Evolutionary conservation across 2,329 filamentous ascomycete species (phyloP), one percentile per base, ranked within the genome.

Genomic region (Thielaviopsis populi): DNA sequence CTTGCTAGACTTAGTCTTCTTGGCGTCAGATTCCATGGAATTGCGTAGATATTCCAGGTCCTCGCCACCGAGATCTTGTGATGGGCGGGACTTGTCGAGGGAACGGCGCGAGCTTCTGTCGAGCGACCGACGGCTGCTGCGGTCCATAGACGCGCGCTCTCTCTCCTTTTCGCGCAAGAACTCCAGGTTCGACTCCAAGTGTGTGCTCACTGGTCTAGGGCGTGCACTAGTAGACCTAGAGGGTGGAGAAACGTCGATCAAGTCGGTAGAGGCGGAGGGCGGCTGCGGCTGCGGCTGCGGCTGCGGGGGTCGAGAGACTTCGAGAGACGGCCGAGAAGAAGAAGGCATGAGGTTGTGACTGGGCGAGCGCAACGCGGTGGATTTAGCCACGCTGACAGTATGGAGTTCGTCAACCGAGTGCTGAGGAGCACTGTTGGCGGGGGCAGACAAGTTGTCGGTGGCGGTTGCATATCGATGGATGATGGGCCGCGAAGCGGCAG

Each of bases 141-240:
- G 63, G 11, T 66, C 64, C 46, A 66, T 56, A 2, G 64, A 66
- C 3, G 64, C 64, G 43, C 64, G 42, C 48, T 66, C 64, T 41
- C 64, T 78, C 70, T 95, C 91, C 61, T 84, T 82, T 69, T 94
- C 90, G 24, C 89, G 85, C 19, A 95, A 77, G 70, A 89, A 90
- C 66, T 95, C 91, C 62, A 94, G 78, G 70, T 87, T 91, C 0
- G 88, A 88, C 69, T 91, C 88, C 2, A 95, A 80, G 71, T 91
- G 89, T 41, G 89, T 88, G 72, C 91, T 96, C 0, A 84, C 79
- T 1, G 92, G 92, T 56, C 92, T 82, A 63, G 83, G 80, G 67
- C 86, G 84, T 5, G 69, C 69, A 19, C 41, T 56, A 40, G 54
- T 27, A 27, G 86, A 86, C 70, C 63, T 63, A 33, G 62, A 64